Conservation (phyloP, 441 rosid species). For the Heliophila coronopifolia region DNA sequence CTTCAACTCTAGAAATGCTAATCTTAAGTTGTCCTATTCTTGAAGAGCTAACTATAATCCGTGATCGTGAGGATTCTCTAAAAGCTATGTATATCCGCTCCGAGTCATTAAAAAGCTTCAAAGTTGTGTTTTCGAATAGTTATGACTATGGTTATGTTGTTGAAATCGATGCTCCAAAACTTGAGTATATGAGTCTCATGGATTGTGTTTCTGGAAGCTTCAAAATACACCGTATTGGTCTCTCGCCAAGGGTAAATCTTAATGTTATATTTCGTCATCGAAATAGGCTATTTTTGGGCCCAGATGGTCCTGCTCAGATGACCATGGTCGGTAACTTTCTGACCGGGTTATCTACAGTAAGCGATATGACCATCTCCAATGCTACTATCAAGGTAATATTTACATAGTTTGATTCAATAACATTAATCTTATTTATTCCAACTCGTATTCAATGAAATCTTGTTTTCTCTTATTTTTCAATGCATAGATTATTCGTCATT, state of each 20-base stretch:
- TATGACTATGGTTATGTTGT: background rate
- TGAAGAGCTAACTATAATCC: constrained; percentile 8
- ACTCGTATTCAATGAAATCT: background rate
- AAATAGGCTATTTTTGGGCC: background rate
- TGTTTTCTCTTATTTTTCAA: background rate
- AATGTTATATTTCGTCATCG: background rate
- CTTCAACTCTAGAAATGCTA: constrained; percentile 8
- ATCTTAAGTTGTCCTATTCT: constrained; percentile 12
- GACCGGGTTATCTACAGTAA: too few relatives aligned
- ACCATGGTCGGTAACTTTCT: background rate
- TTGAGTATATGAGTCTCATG: background rate
- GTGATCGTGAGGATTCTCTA: constrained; percentile 3
- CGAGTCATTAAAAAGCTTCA: background rate
- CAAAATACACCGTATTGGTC: background rate
- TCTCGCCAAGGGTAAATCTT: background rate
- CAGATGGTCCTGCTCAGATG: background rate
- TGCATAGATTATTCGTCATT: constrained; percentile 9
- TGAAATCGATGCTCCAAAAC: constrained; percentile 8
- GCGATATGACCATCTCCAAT: too few relatives aligned
- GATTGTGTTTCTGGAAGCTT: constrained; percentile 1
- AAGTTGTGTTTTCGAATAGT: background rate
- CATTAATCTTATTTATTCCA: background rate
- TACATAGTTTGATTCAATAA: too few relatives aligned
- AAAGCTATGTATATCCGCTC: constrained; percentile 11
- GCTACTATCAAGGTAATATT: too few relatives aligned